phyloP scores from a whole-genome alignment of 768 basidiomycete genomes.

The Daedalea quercina region DNA sequence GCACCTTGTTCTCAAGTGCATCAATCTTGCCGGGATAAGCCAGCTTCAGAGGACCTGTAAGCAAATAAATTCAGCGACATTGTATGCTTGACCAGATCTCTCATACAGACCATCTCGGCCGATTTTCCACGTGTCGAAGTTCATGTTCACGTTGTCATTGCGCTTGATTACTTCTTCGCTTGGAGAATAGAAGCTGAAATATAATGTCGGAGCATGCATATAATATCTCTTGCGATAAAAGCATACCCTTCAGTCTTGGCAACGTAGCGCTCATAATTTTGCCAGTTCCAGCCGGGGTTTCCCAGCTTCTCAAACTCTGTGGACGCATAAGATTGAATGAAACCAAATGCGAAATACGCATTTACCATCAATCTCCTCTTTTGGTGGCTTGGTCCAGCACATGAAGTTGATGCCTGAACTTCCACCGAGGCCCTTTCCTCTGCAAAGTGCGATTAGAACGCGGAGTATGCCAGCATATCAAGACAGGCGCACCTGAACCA shows the following conservation, averaged over 20 bases:
- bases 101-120: constrained; percentile 16
- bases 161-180: constrained; percentile 1
- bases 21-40: constrained; percentile 13
- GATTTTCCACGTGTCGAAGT: constrained; percentile 12
- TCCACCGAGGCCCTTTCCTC: constrained; percentile 23
- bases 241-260: constrained; percentile 18
- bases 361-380: constrained; percentile 19
- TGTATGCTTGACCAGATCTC: too few species aligned
- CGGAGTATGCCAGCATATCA: neutral
- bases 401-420: constrained; percentile 21
- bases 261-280: constrained; percentile 14
- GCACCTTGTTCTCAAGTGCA: constrained; percentile 10
- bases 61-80: too few species aligned
- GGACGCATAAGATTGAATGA: neutral
- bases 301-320: constrained; percentile 20
- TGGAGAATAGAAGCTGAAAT: constrained; percentile 12
- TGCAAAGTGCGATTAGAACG: too few species aligned
- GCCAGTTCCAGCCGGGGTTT: constrained; percentile 23
- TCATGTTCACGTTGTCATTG: constrained; percentile 3
- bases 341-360: neutral
- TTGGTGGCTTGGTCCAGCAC: constrained; percentile 17
- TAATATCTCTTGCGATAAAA: neutral
- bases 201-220: neutral
- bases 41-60: constrained; percentile 13
- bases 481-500: constrained; percentile 6